These are phyloP conservation scores for Solanum microdontum DNA, from an alignment of 257 asterid species.

Conservation along the genomic window DNA sequence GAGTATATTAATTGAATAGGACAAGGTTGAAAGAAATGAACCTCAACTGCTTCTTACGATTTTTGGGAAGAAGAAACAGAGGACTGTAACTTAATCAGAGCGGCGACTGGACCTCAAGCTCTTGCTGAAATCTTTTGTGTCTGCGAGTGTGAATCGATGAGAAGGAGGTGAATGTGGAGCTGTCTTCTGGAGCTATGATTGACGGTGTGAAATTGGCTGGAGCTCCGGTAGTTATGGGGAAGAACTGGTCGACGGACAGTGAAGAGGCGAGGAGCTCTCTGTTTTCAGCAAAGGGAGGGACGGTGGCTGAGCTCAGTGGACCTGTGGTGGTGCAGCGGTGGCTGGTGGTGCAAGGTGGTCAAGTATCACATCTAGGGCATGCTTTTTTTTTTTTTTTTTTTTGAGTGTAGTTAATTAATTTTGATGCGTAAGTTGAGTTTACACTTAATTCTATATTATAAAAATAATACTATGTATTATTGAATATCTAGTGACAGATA, in stretches of 20 bases:
- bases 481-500: not conserved
- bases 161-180: not conserved
- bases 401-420: too few relatives aligned
- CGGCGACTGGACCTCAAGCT: not conserved
- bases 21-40: not conserved
- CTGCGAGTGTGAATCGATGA: not conserved
- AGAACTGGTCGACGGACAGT: not conserved
- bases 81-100: not conserved
- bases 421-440: not conserved
- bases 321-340: not conserved
- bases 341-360: not conserved
- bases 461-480: not conserved
- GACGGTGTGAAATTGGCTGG: not conserved
- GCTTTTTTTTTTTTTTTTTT: too few relatives aligned
- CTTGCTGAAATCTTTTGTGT: not conserved
- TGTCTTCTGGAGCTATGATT: not conserved
- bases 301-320: not conserved
- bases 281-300: not conserved
- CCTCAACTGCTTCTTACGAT: not conserved
- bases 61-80: not conserved
- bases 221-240: not conserved
- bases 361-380: not conserved
- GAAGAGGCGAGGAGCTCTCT: not conserved
- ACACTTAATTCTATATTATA: too few relatives aligned
- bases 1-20: not conserved